A percentile compares a stretch with the other conserved stretches of the same genome.
Evolutionary conservation across 1,284 basidiomycete species (phyloP).

Genomic region (Cronartium ribicola): DNA sequence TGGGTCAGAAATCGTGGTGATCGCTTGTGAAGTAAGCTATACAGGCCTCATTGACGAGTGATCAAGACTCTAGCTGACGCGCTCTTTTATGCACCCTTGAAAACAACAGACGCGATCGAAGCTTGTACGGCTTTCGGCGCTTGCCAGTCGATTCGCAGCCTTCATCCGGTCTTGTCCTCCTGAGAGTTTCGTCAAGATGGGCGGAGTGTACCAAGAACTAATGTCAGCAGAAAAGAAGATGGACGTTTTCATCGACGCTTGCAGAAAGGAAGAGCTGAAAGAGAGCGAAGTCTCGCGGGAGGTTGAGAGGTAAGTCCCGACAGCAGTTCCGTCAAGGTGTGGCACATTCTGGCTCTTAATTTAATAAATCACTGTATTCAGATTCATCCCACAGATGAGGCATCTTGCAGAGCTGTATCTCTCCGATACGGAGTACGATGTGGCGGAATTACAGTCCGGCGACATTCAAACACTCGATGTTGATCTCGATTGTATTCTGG

Average conservation of each 20-base stretch:
- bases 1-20: conserved; percentile 74
- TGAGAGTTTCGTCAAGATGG: conserved; percentile 75
- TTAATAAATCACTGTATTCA: conserved; percentile 49
- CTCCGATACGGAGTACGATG: conserved; percentile 68
- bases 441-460: conserved; percentile 82
- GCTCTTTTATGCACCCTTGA: not conserved
- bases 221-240: conserved; percentile 81
- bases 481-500: conserved; percentile 85
- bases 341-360: conserved; percentile 1
- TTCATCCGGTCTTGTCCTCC: conserved; percentile 72
- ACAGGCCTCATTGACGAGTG: not conserved
- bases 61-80: no score
- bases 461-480: conserved; percentile 73
- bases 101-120: conserved; percentile 67
- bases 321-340: not conserved
- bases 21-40: conserved; percentile 73
- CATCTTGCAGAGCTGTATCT: conserved; percentile 83
- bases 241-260: conserved; percentile 79
- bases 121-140: conserved; percentile 68
- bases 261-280: conserved; percentile 80
- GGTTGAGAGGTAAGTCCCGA: conserved; percentile 65
- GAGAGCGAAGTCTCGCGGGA: conserved; percentile 88
- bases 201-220: conserved; percentile 76
- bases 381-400: conserved; percentile 83
- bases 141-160: conserved; percentile 80